Conservation (phyloP, 805 yeast species). For the Pichia exigua region DNA sequence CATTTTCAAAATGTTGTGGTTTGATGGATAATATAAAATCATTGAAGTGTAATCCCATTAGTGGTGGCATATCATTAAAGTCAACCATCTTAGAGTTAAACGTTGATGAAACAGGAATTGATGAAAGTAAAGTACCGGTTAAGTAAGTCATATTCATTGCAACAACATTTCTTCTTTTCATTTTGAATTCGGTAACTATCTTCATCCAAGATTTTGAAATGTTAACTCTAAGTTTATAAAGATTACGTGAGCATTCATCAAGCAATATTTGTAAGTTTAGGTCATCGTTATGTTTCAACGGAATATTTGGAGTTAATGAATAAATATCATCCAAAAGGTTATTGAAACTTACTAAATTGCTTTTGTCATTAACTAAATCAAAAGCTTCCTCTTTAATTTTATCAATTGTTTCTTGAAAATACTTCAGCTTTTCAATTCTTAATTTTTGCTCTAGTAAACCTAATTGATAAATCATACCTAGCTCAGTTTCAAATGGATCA, state of each 20-base stretch:
- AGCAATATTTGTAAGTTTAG: background rate
- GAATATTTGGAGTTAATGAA: background rate
- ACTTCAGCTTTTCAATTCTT: conserved; percentile 34
- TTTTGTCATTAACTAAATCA: background rate
- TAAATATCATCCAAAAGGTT: background rate
- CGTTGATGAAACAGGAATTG: conserved; percentile 29
- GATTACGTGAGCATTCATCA: conserved; percentile 11
- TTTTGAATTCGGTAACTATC: conserved; percentile 43
- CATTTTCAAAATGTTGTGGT: conserved; percentile 40
- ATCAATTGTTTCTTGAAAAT: conserved; percentile 11
- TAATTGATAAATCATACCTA: conserved; percentile 48
- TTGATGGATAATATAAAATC: conserved; percentile 38
- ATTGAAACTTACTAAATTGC: background rate
- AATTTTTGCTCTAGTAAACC: conserved; percentile 51
- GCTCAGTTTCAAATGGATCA: conserved; percentile 58
- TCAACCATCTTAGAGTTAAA: conserved; percentile 41
- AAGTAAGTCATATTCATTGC: conserved; percentile 32
- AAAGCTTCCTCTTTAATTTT: background rate
- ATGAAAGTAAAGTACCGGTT: conserved; percentile 32
- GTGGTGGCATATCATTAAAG: conserved; percentile 40
- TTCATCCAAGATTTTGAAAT: conserved; percentile 58
- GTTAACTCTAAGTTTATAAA: conserved; percentile 22
- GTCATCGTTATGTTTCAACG: background rate
- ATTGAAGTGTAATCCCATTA: conserved; percentile 40
- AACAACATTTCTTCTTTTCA: conserved; percentile 33